Percentiles rank a stretch among this genome's conserved stretches.
phyloP scores from a whole-genome alignment of 176 grass and related monocot species.

The Calamus simplicifolius region DNA sequence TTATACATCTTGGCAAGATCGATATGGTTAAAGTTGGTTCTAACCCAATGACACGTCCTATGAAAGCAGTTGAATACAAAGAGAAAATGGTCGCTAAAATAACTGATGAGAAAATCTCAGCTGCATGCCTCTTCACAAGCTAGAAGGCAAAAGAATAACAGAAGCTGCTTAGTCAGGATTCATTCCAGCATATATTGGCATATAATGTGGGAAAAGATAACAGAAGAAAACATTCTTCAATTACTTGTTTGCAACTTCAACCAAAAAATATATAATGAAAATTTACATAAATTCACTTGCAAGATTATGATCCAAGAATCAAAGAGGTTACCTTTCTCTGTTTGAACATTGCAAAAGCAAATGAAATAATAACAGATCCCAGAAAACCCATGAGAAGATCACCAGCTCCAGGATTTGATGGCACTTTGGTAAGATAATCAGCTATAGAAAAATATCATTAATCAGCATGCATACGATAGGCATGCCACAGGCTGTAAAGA shows the following conservation, averaged over 20 bases:
- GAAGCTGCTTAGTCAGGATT: background rate
- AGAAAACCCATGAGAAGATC: conserved; percentile 94
- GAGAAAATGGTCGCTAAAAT: conserved; percentile 67
- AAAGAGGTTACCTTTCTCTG: conserved; percentile 64
- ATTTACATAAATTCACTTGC: no score
- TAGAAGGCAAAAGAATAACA: conserved; percentile 26
- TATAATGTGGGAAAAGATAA: no score
- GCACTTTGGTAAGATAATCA: conserved; percentile 70
- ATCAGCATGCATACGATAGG: background rate
- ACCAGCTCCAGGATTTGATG: conserved; percentile 90
- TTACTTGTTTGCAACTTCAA: no score
- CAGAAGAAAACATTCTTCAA: no score
- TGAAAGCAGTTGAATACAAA: conserved; percentile 73
- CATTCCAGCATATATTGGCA: no score
- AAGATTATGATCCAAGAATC: no score
- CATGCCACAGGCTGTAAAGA: background rate
- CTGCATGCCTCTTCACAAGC: conserved; percentile 84
- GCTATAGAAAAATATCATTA: conserved; percentile 33
- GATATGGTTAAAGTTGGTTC: conserved; percentile 74
- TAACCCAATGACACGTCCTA: conserved; percentile 56
- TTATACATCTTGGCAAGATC: conserved; percentile 84
- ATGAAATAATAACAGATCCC: conserved; percentile 91
- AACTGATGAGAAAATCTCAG: conserved; percentile 90
- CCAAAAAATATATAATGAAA: no score
- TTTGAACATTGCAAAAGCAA: conserved; percentile 95